Percentiles rank a stretch among this genome's conserved stretches.
Conservation (phyloP, 2,329 filamentous ascomycete species). For the Sarocladium strictum region DNA sequence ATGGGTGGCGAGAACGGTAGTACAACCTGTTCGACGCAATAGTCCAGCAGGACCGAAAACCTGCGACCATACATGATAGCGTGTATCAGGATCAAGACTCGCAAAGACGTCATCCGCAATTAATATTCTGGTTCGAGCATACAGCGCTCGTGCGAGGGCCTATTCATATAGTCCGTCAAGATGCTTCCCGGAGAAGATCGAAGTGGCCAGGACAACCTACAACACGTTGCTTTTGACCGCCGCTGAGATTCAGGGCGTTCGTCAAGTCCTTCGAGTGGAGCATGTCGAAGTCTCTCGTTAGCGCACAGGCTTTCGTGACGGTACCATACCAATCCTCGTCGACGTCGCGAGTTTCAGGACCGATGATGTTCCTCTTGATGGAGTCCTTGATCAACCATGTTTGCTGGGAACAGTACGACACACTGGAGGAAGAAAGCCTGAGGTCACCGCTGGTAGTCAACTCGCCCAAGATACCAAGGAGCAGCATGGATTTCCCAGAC, state of each 20-base stretch:
- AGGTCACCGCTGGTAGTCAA: constrained; percentile 11
- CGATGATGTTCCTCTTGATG: not conserved
- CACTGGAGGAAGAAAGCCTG: not conserved
- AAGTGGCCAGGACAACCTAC: constrained; percentile 15
- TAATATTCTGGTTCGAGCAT: constrained; percentile 24
- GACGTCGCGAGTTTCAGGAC: not conserved
- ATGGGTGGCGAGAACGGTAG: constrained; percentile 26
- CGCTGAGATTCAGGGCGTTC: constrained; percentile 26
- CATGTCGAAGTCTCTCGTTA: constrained; percentile 21
- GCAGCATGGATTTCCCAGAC: constrained; percentile 35
- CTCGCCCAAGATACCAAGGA: constrained; percentile 33
- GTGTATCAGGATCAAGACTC: constrained; percentile 34
- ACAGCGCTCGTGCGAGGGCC: constrained; percentile 27
- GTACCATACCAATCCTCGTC: constrained; percentile 25
- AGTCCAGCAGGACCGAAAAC: constrained; percentile 32
- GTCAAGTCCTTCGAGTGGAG: constrained; percentile 20
- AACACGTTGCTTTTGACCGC: constrained; percentile 28
- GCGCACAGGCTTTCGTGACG: constrained; percentile 27
- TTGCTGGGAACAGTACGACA: not conserved
- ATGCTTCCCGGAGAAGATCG: not conserved
- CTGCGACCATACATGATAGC: constrained; percentile 31
- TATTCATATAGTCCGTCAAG: constrained; percentile 10
- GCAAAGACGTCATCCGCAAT: constrained; percentile 35
- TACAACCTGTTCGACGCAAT: constrained; percentile 22
- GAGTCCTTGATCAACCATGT: not conserved